Base-by-base conservation (phyloP, 352 stramenopile species). In the Phytophthora tentaculata region DNA sequence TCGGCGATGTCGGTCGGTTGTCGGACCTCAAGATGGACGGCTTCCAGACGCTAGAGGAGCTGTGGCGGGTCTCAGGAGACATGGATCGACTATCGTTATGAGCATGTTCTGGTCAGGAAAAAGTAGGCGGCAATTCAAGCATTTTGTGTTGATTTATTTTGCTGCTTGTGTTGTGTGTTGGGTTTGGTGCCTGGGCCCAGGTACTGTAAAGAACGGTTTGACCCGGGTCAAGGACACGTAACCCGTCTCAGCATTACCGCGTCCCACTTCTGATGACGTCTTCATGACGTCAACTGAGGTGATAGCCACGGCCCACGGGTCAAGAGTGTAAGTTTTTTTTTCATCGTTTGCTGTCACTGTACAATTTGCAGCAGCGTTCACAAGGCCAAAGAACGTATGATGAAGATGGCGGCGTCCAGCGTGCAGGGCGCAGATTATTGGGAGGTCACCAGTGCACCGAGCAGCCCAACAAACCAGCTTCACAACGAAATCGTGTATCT, bases 21-120 rank as follows among this genome's bases (percentile, higher is more conserved):
- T 94, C 86, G 35, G 86, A 94, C 71, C 80, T 94, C 55, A 94
- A 92, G 72, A 90, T 94, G 84, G 85, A 92, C 59, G 86, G 92
- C 54, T 92, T 94, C 62, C 84, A 92, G 67, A 89, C 80, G 52
- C 78, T 94, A 45, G 84, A 92, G 24, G 84, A 91, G 67, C 74
- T 94, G 50, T 94, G 86, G 86, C 83, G 86, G 41, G 86, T 94
- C 53, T 94, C 86, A n/a, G 85, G 82, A 55, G 86, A 94, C 56
- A 92, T 94, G 86, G 86, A 91, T 55, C 84, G 86, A 53, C 56
- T 94, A 61, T 94, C 86, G 55, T 80, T 94, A 78, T 94, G 67
- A 86, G 61, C 32, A 32, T 49, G 41, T 50, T 41, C 61, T 29
- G 52, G 26, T 66, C 49, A 61, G 52, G 48, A 64, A 57, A 44